Evolutionary conservation across 2,329 filamentous ascomycete species (phyloP), one percentile per base, ranked within the genome.

Genomic region (Pezicula rhizophila): DNA sequence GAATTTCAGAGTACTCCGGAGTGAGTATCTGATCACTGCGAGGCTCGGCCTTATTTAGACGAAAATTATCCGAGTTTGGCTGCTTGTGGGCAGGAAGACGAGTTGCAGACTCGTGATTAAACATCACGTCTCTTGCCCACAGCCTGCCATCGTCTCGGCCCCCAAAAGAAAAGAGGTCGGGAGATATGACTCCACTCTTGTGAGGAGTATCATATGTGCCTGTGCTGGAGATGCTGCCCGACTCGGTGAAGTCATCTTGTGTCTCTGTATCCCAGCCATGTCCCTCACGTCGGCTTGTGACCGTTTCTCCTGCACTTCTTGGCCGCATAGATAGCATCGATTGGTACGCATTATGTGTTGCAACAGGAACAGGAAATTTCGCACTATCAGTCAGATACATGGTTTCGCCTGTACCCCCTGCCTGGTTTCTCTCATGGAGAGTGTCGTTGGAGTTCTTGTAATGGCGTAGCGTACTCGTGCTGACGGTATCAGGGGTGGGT

Each of bases 391-490:
- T 50, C n/a, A 59, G 45, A 34, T 57, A 58, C 10, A 51, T 57
- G 2, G 38, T 40, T 6, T 57, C 47, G 25, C 52, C 49, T 35
- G n/a, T 12, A 20, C 43, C 14, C 50, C 50, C 14, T 46, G 35
- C 33, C 55, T 41, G 39, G 48, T 43, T 15, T 12, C 15, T 34
- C n/a, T 34, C 1, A 28, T 42, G 40, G 8, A 77, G 59, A 0
- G 71, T 72, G 39, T 80, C 77, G 46, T 73, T 70, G 0, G 77
- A 79, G 42, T 69, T 71, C 52, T 78, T 70, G 50, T 71, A 75
- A 12, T 70, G 69, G 5, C 71, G 68, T 31, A 66, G 51, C 2
- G 61, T 66, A 35, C 53, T 60, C 5, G 61, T 65, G 46, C 59
- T 57, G 46, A 64, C 56, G 2, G 64, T 66, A 47, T 66, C 64